Evolutionary conservation across 1,284 basidiomycete genomes (phyloP).

Genomic region (Sanghuangporus baumii): DNA sequence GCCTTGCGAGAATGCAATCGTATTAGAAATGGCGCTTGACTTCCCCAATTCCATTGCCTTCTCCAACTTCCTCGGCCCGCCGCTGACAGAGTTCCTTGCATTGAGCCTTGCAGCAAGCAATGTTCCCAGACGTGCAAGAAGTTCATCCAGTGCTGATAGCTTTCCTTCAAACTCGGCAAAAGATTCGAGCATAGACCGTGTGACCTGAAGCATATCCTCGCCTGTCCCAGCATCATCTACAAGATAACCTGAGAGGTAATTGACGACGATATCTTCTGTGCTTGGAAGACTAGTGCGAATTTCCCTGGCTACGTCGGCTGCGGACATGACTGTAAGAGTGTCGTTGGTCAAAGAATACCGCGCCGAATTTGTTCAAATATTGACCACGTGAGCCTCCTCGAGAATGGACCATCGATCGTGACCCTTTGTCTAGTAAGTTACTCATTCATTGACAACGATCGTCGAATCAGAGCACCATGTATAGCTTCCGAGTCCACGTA

Average conservation of each 20-base stretch:
- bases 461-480: neutral
- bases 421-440: neutral
- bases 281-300: slow-evolving; percentile 77
- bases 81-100: slow-evolving; percentile 40
- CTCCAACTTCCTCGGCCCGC: slow-evolving; percentile 72
- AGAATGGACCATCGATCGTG: neutral
- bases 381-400: neutral
- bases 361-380: neutral
- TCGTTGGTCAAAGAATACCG: neutral
- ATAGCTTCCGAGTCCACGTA: too few species aligned
- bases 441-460: neutral
- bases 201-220: slow-evolving; percentile 80
- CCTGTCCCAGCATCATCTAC: slow-evolving; percentile 92
- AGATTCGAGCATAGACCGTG: slow-evolving; percentile 71
- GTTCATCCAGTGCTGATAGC: slow-evolving; percentile 50
- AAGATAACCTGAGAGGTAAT: slow-evolving; percentile 89
- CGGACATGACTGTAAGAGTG: slow-evolving; percentile 39
- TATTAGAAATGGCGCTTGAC: slow-evolving; percentile 74
- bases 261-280: slow-evolving; percentile 91
- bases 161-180: slow-evolving; percentile 44
- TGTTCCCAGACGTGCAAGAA: slow-evolving; percentile 64
- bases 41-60: slow-evolving; percentile 95
- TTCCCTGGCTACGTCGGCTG: slow-evolving; percentile 69
- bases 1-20: slow-evolving; percentile 79
- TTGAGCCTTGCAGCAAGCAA: slow-evolving; percentile 59